A percentile compares a stretch with the other conserved stretches of the same genome.
phyloP scores from a whole-genome alignment of 805 yeast genomes.

The Millerozyma acaciae region DNA sequence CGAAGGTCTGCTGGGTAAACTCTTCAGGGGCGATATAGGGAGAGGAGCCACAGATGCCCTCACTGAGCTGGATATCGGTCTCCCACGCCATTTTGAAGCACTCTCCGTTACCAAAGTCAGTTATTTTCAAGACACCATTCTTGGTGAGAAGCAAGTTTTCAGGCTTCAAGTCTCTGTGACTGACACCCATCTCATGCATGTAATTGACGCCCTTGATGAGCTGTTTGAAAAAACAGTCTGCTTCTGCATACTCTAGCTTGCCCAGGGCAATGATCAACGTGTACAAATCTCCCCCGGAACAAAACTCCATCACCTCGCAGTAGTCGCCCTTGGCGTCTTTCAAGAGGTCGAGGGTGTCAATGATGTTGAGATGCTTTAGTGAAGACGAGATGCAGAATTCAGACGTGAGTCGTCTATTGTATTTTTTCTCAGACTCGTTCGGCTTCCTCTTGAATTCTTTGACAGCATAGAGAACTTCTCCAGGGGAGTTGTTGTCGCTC shows the following conservation, averaged over 20 bases:
- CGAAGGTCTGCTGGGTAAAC: constrained; percentile 61
- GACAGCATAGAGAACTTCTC: constrained; percentile 72
- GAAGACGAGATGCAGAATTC: constrained; percentile 83
- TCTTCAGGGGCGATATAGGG: constrained; percentile 94
- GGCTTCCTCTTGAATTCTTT: constrained; percentile 71
- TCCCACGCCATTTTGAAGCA: constrained; percentile 88
- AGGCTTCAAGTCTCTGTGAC: constrained; percentile 87
- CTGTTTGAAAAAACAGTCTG: constrained; percentile 89
- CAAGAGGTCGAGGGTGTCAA: constrained; percentile 69
- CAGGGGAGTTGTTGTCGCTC: constrained; percentile 15
- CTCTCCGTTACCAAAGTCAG: constrained; percentile 86
- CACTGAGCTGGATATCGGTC: constrained; percentile 60
- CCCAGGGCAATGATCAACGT: constrained; percentile 71
- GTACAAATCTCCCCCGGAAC: constrained; percentile 78
- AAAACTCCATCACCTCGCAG: constrained; percentile 82
- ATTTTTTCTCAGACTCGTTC: constrained; percentile 60
- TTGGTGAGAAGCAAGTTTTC: constrained; percentile 76
- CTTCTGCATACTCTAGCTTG: constrained; percentile 76
- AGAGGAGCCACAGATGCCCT: constrained; percentile 79
- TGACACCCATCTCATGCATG: constrained; percentile 88
- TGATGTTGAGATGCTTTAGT: constrained; percentile 72
- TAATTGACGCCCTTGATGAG: constrained; percentile 76
- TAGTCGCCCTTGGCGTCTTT: constrained; percentile 81
- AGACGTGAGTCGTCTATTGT: constrained; percentile 68
- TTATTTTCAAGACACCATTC: constrained; percentile 70